A percentile compares a stretch with the other conserved stretches of the same genome.
These are phyloP conservation scores for Poteriospumella lacustris DNA, from an alignment of 108 stramenopile species.

Conservation along the genomic window DNA sequence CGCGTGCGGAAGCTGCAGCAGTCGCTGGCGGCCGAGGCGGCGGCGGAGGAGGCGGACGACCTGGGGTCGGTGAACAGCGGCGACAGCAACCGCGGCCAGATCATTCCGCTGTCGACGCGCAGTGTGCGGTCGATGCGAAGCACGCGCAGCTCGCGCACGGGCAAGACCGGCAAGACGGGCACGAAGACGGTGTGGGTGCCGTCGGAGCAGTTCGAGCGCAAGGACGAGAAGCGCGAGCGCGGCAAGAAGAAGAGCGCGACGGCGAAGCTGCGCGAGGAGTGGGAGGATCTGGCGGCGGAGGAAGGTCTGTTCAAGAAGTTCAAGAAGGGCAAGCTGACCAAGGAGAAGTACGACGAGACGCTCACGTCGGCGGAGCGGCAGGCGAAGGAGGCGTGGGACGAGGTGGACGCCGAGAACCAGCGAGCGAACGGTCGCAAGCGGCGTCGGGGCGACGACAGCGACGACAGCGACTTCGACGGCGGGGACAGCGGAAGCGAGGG, in stretches of 20 bases:
- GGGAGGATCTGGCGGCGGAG: constrained; percentile 96
- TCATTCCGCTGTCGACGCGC: neutral
- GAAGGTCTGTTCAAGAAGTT: constrained; percentile 83
- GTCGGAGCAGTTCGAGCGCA: constrained; percentile 33
- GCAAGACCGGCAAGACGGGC: neutral
- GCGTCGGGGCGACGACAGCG: too few species aligned
- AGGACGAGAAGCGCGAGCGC: constrained; percentile 77
- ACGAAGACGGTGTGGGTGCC: neutral
- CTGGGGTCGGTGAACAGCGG: neutral
- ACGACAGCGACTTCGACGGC: too few species aligned
- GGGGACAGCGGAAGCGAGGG: too few species aligned
- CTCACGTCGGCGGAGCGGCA: too few species aligned
- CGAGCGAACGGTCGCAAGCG: too few species aligned
- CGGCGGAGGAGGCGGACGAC: constrained; percentile 62
- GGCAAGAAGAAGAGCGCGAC: constrained; percentile 79
- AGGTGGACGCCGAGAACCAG: too few species aligned
- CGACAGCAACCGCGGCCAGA: neutral
- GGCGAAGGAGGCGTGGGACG: too few species aligned
- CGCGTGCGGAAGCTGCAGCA: constrained; percentile 76
- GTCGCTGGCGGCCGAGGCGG: too few species aligned
- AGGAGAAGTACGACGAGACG: constrained; percentile 77
- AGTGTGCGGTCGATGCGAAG: neutral
- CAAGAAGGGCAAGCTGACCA: constrained; percentile 68
- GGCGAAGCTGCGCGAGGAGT: constrained; percentile 82
- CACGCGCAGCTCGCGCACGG: neutral